Base-by-base conservation (phyloP, 768 basidiomycete species). In the Auriscalpium microsporum region DNA sequence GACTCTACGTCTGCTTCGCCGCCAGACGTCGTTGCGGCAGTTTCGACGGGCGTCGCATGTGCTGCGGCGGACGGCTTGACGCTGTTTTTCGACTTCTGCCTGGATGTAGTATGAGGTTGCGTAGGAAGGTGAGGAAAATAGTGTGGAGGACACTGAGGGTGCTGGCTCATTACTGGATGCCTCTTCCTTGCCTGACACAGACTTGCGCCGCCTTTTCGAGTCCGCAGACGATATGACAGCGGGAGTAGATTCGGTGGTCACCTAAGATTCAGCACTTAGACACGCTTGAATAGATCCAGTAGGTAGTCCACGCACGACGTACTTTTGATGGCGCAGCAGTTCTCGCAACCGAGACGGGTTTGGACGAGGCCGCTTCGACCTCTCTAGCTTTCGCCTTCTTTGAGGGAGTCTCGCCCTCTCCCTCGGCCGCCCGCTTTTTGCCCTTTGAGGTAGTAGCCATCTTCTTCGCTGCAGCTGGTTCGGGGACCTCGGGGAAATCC, bases 391-490 rank as follows among this genome's bases (percentile, higher is more conserved):
- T 45, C 17, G 40, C 19, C 38, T 44, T 42, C 47, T 54, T 48
- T 23, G 45, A 33, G 13, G 53, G 45, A 35, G 56, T 56, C 36
- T 72, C 67, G 14, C 68, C 72, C 11, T 70, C 76, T 33, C 73
- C 72, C 0, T 69, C 71, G 11, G 75, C 68, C 3, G 68, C 63
- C 13, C 73, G 66, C 61, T 76, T 76, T 63, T 62, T 62, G 37
- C 56, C 59, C 47, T 59, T 68, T 58, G 46, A 61, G 58, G 21
- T 58, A 59, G 57, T 58, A 59, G 57, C 56, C 46, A 46, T 38
- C 1, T 52, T 53, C 54, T 42, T 60, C 52, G 49, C 49, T 10
- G 47, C 40, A 50, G 16, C 61, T 37, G 56, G 58, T 19, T 37
- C 63, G 64, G 52, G 59, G 56, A 60, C 63, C 17, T 37, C 59